Evolutionary conservation across 306 rosid genomes (phyloP).

Genomic region (Acacia crassicarpa): DNA sequence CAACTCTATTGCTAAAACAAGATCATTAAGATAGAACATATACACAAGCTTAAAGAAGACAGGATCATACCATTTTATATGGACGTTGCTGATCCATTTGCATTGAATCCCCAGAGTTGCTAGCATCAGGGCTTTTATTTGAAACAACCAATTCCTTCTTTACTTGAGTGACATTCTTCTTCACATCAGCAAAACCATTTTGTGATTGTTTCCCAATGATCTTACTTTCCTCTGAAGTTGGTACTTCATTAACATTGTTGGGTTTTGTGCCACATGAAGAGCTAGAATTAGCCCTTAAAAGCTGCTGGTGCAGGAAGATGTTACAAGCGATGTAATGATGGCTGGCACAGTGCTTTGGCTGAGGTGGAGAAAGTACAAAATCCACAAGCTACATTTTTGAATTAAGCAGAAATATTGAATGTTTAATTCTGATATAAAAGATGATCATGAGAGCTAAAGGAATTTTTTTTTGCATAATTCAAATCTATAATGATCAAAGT

Average conservation of each 20-base stretch:
- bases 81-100: constrained; percentile 51
- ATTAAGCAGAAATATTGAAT: constrained; percentile 16
- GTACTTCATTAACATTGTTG: constrained; percentile 29
- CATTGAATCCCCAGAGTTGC: constrained; percentile 37
- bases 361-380: constrained; percentile 42
- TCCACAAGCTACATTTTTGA: constrained; percentile 47
- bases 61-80: constrained; percentile 51
- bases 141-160: constrained; percentile 34
- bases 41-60: constrained; percentile 27
- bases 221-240: constrained; percentile 36
- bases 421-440: background rate
- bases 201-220: constrained; percentile 36
- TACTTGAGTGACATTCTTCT: constrained; percentile 28
- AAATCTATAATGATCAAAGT: too few species aligned
- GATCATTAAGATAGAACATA: background rate
- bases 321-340: constrained; percentile 70
- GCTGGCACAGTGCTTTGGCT: constrained; percentile 59
- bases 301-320: constrained; percentile 58
- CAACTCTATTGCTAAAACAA: constrained; percentile 9
- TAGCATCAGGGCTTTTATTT: constrained; percentile 35
- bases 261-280: constrained; percentile 45
- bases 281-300: constrained; percentile 44
- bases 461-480: too few species aligned
- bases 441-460: background rate
- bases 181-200: constrained; percentile 33